Conservation (phyloP, 73 alveolate genomes). For the Tetrahymena thermophila region DNA sequence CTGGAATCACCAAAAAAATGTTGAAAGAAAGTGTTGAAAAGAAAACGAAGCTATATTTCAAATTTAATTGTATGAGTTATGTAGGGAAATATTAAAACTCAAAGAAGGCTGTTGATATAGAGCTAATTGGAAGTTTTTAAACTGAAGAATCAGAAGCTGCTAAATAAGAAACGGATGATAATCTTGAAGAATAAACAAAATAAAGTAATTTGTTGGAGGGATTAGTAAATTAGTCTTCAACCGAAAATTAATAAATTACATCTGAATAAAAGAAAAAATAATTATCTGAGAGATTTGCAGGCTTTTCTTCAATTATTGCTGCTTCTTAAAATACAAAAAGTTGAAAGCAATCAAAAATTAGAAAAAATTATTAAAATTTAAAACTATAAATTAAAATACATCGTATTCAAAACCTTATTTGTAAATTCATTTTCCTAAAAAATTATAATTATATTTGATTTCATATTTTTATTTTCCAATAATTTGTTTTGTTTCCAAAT, state of each 20-base stretch:
- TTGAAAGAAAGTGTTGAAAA: not conserved
- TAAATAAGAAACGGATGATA: not conserved
- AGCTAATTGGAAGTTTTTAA: not conserved
- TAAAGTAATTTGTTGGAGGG: not conserved
- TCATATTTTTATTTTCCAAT: no score
- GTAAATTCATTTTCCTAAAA: no score
- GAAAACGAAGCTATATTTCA: conserved; percentile 2
- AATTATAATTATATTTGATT: no score
- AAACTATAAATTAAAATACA: not conserved
- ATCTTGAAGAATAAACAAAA: not conserved
- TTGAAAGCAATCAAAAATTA: not conserved
- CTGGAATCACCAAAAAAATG: conserved; percentile 50
- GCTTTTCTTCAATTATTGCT: not conserved
- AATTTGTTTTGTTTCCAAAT: no score
- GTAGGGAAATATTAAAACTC: conserved; percentile 32
- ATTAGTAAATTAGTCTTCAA: not conserved
- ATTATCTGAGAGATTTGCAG: not conserved
- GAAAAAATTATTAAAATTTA: no score
- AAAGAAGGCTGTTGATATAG: conserved; percentile 27
- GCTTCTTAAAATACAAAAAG: not conserved
- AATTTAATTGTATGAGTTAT: conserved; percentile 27
- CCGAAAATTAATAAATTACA: not conserved
- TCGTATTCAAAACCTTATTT: no score
- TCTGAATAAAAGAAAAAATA: not conserved
- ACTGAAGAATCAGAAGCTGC: not conserved